Evolutionary conservation across 1,139 yeast species (phyloP).

Genomic region (Debaryomyces sp.): DNA sequence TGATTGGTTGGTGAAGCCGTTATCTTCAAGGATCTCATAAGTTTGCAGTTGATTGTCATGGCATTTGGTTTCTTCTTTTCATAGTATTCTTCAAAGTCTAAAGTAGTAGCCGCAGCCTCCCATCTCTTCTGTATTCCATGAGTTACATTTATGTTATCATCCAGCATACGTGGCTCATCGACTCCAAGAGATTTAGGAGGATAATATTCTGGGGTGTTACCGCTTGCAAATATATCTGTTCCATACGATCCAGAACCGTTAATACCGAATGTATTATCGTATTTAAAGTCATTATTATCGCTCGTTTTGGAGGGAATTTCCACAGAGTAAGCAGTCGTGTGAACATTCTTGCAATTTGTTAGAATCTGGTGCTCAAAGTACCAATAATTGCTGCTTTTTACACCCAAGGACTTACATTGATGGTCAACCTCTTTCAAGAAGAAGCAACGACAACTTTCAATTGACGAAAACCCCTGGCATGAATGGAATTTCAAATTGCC

Average conservation of each 20-base stretch:
- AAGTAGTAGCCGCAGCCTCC: neutral
- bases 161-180: neutral
- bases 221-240: neutral
- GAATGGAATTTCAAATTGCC: slow-evolving; percentile 2
- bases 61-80: slow-evolving; percentile 13
- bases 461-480: slow-evolving; percentile 4
- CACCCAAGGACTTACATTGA: slow-evolving; percentile 5
- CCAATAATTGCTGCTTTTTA: slow-evolving; percentile 9
- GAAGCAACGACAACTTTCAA: slow-evolving; percentile 5
- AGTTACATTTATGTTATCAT: neutral
- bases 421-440: slow-evolving; percentile 9
- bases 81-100: slow-evolving; percentile 13
- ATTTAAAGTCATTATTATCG: neutral
- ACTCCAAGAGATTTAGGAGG: neutral
- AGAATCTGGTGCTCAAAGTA: slow-evolving; percentile 7
- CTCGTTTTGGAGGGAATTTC: too few species aligned
- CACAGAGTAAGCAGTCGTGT: neutral
- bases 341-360: neutral
- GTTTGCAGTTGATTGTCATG: slow-evolving; percentile 15
- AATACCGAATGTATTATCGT: neutral
- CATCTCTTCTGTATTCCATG: neutral
- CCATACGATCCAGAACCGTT: neutral
- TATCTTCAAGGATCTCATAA: slow-evolving; percentile 10
- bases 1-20: slow-evolving; percentile 7
- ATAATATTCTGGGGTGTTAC: neutral